Evolutionary conservation across 2,329 filamentous ascomycete species (phyloP).

Genomic region (Curvularia verruculosa): DNA sequence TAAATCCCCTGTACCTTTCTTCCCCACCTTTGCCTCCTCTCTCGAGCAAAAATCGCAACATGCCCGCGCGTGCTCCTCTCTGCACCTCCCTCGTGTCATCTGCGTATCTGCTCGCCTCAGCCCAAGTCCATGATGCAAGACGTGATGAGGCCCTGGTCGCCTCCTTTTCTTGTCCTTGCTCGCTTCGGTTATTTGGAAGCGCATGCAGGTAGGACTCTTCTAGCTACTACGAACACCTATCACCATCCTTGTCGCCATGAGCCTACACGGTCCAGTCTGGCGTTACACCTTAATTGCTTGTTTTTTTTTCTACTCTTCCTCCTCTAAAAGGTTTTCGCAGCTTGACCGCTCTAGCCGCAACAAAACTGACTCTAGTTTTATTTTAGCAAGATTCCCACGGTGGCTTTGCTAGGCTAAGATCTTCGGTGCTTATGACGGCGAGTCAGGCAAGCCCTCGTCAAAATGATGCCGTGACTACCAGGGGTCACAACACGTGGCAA

Average conservation of each 20-base stretch:
- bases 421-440: constrained; percentile 29
- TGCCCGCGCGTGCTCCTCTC: too few relatives aligned
- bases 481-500: constrained; percentile 40
- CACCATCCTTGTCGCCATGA: constrained; percentile 27
- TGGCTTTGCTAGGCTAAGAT: constrained; percentile 26
- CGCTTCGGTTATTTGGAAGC: constrained; percentile 16
- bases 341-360: constrained; percentile 18
- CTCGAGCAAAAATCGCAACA: too few relatives aligned
- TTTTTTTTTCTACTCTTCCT: background rate
- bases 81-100: too few relatives aligned
- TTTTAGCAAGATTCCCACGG: constrained; percentile 18
- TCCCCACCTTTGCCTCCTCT: too few relatives aligned
- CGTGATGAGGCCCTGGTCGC: background rate
- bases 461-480: constrained; percentile 33
- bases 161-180: constrained; percentile 15
- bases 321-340: constrained; percentile 2
- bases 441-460: constrained; percentile 37
- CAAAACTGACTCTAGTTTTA: constrained; percentile 20
- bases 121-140: constrained; percentile 6
- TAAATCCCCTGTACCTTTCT: background rate
- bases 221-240: constrained; percentile 26
- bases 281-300: background rate
- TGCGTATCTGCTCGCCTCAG: background rate
- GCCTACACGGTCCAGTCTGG: constrained; percentile 20
- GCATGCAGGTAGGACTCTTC: constrained; percentile 12